A percentile compares a stretch with the other conserved stretches of the same genome.
Evolutionary conservation across 2,329 filamentous ascomycete species (phyloP).

Genomic region (Cytospora paraplurivora): DNA sequence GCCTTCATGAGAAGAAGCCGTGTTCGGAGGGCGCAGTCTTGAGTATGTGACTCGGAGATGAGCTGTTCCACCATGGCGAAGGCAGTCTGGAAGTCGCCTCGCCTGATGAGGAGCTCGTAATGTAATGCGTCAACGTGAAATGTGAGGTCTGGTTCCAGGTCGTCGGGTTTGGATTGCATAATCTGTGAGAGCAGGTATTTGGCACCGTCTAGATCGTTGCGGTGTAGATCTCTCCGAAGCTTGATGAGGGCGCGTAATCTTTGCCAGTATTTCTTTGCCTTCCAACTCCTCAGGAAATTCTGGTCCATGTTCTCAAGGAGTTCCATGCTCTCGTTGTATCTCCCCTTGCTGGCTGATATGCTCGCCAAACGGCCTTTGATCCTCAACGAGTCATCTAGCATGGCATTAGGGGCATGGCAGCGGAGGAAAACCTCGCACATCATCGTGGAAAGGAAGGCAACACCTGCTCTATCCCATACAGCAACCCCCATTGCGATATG

Average conservation of each 20-base stretch:
- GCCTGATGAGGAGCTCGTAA: slow-evolving; percentile 53
- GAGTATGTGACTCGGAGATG: slow-evolving; percentile 45
- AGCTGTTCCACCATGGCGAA: slow-evolving; percentile 51
- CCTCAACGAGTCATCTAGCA: slow-evolving; percentile 77
- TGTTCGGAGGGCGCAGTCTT: slow-evolving; percentile 66
- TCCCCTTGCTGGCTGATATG: slow-evolving; percentile 65
- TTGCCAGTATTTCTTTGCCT: slow-evolving; percentile 73
- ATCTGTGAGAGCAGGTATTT: slow-evolving; percentile 54
- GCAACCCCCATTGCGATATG: slow-evolving; percentile 73
- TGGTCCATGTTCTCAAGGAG: slow-evolving; percentile 52
- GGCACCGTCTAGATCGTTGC: slow-evolving; percentile 54
- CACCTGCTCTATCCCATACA: slow-evolving; percentile 75
- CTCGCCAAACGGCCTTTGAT: slow-evolving; percentile 72
- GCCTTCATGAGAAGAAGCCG: slow-evolving; percentile 74
- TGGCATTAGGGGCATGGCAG: slow-evolving; percentile 62
- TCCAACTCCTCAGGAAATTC: slow-evolving; percentile 67
- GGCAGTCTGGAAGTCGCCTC: slow-evolving; percentile 50
- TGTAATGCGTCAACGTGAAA: slow-evolving; percentile 55
- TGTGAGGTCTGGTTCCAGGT: slow-evolving; percentile 55
- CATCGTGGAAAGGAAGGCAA: slow-evolving; percentile 55
- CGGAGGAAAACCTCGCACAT: slow-evolving; percentile 74
- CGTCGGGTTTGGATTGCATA: slow-evolving; percentile 52
- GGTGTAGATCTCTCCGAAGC: slow-evolving; percentile 63
- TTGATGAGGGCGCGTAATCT: slow-evolving; percentile 68
- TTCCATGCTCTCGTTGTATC: slow-evolving; percentile 68